Percentiles rank a stretch among this genome's conserved stretches.
Evolutionary conservation across 225 moss, liverwort and hornwort genomes (phyloP).

Genomic region (Thuidium tamariscinum): DNA sequence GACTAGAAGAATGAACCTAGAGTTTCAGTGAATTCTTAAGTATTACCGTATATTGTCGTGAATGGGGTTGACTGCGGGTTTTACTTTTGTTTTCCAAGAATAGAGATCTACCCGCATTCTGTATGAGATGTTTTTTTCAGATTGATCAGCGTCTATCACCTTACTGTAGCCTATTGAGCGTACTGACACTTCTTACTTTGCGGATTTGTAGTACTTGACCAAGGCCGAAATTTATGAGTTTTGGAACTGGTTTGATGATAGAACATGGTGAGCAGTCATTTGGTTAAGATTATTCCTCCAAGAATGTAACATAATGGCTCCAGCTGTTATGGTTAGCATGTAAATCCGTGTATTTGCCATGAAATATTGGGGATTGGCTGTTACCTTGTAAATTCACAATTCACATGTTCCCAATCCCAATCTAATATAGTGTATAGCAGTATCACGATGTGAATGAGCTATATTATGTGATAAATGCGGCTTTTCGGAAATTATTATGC

Average conservation of each 20-base stretch:
- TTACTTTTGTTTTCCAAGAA: neutral
- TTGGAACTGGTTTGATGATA: conserved; percentile 99
- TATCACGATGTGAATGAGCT: neutral
- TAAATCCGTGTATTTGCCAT: neutral
- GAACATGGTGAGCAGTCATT: conserved; percentile 70
- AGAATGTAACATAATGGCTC: neutral
- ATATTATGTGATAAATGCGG: neutral
- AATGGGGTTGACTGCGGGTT: neutral
- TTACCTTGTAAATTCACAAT: neutral
- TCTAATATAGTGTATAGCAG: neutral
- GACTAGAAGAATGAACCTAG: neutral
- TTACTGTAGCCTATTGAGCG: neutral
- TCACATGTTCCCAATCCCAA: neutral
- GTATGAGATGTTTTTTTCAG: neutral
- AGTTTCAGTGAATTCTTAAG: no score
- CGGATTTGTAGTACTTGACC: conserved; percentile 69
- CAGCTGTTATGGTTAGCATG: neutral
- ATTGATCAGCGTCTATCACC: neutral
- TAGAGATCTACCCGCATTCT: neutral
- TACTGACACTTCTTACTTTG: neutral
- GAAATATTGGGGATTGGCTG: neutral
- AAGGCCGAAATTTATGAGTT: conserved; percentile 97
- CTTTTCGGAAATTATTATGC: neutral
- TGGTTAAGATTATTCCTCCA: neutral
- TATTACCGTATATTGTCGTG: neutral